These are phyloP conservation scores for Geotrichum carabidarum DNA, from an alignment of 1,139 yeast species.

Conservation along the genomic window DNA sequence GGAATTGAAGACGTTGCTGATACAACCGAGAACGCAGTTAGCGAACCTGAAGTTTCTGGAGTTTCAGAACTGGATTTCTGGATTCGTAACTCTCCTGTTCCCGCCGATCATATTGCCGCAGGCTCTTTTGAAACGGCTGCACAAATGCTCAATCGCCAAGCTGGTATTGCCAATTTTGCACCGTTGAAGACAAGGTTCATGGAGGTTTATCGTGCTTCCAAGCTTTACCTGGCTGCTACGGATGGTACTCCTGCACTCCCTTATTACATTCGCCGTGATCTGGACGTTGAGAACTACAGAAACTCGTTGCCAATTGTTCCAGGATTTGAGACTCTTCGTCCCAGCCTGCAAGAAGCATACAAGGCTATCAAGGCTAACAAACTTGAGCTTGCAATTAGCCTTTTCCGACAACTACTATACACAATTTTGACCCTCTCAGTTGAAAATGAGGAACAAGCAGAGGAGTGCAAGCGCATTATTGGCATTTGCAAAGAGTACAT, in stretches of 20 bases:
- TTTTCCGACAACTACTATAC: constrained; percentile 76
- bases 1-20: constrained; percentile 53
- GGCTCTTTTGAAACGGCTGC: constrained; percentile 97
- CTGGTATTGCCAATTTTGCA: constrained; percentile 79
- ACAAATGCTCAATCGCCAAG: constrained; percentile 80
- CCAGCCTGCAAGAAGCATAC: constrained; percentile 67
- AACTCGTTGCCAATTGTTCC: constrained; percentile 64
- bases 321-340: constrained; percentile 58
- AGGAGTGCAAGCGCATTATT: constrained; percentile 67
- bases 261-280: constrained; percentile 66
- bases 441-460: constrained; percentile 66
- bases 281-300: constrained; percentile 31
- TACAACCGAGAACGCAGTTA: constrained; percentile 39
- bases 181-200: constrained; percentile 79
- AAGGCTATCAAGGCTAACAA: constrained; percentile 77
- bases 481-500: constrained; percentile 83
- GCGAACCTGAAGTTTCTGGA: constrained; percentile 37
- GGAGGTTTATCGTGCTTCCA: constrained; percentile 76
- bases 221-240: constrained; percentile 67
- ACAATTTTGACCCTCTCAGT: constrained; percentile 70
- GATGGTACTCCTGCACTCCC: constrained; percentile 68
- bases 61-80: constrained; percentile 69
- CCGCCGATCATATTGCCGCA: constrained; percentile 92
- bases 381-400: constrained; percentile 68
- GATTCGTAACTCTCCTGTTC: constrained; percentile 83